Conservation (phyloP, 768 basidiomycete genomes). For the Kockovaella imperatae region DNA sequence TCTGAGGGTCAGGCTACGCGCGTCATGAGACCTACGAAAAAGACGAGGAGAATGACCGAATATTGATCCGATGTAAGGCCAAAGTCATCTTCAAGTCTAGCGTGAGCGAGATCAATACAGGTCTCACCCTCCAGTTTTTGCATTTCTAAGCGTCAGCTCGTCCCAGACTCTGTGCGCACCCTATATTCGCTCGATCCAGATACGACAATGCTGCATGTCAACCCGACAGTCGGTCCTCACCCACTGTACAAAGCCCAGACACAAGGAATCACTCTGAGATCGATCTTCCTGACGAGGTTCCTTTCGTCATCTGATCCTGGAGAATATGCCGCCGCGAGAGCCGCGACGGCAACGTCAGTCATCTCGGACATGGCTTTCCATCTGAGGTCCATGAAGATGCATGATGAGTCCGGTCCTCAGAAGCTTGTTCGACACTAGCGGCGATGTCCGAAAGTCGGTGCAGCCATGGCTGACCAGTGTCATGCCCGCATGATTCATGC, state of each 20-base stretch:
- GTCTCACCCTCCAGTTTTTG: conserved; percentile 8
- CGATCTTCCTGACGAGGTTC: conserved; percentile 19
- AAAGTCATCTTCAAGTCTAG: background rate
- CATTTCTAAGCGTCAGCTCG: conserved; percentile 4
- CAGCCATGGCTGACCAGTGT: too few relatives aligned
- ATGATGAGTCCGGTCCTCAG: too few relatives aligned
- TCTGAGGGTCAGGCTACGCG: conserved; percentile 7
- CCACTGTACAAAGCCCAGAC: conserved; percentile 15
- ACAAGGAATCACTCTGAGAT: conserved; percentile 16
- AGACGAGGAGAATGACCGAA: conserved; percentile 1
- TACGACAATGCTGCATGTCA: conserved; percentile 8
- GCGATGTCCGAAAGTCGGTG: too few relatives aligned
- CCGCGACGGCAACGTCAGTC: too few relatives aligned
- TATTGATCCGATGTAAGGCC: conserved; percentile 6
- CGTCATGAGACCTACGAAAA: conserved; percentile 5
- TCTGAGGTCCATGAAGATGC: too few relatives aligned
- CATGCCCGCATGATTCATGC: too few relatives aligned
- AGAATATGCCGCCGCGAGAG: conserved; percentile 7
- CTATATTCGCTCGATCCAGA: conserved; percentile 23
- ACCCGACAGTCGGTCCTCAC: background rate
- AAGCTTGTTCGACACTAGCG: too few relatives aligned
- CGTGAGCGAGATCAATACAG: too few relatives aligned
- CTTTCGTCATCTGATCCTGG: conserved; percentile 6
- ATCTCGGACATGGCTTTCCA: too few relatives aligned
- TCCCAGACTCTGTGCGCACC: conserved; percentile 13